Base-by-base conservation (phyloP, 2,329 filamentous ascomycete species). In the Bisporella sp. region DNA sequence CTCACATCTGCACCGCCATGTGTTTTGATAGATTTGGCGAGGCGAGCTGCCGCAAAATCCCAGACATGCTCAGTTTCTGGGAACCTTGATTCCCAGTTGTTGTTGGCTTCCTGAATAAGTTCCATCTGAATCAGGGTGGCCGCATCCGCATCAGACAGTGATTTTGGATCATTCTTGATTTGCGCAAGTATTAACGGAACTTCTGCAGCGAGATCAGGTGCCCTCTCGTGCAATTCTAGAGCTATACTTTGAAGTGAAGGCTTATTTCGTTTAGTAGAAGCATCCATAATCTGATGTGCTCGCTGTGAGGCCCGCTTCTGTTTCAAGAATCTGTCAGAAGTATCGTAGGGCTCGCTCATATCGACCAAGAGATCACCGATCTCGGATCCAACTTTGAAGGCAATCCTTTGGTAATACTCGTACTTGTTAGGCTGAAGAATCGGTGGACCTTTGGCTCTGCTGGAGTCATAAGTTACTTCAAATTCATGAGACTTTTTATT, bases 351-450 rank as follows among this genome's bases (percentile, higher is more conserved):
- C 21, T 21, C 21, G 35, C 35, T 37, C n/a, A 37, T 37, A 9
- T 37, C 35, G 8, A 37, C n/a, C 35, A 37, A 9, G 32, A 50
- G 47, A 28, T 48, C 32, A 9, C 46, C 30, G 30, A 59, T 54
- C 9, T 59, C 53, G 5, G 58, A 54, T 7, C 61, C 62, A 8
- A 64, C 50, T 35, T 52, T 53, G 32, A 54, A 57, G 6, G 61
- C 55, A 7, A 59, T 30, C 6, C 35, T 49, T 37, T 54, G 51
- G 6, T 62, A 35, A 31, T 58, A 48, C 7, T 50, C 28, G 32
- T 49, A 54, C 45, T 61, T 61, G 28, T 59, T 60, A n/a, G 60
- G 56, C 46, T 62, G 59, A 5, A 61, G 31, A 37, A 62, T 62
- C 1, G 54, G 53, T 9, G 53, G 52, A 8, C 59, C 57, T 2